Base-by-base conservation (phyloP, 352 stramenopile species). In the Pythium coloratum region DNA sequence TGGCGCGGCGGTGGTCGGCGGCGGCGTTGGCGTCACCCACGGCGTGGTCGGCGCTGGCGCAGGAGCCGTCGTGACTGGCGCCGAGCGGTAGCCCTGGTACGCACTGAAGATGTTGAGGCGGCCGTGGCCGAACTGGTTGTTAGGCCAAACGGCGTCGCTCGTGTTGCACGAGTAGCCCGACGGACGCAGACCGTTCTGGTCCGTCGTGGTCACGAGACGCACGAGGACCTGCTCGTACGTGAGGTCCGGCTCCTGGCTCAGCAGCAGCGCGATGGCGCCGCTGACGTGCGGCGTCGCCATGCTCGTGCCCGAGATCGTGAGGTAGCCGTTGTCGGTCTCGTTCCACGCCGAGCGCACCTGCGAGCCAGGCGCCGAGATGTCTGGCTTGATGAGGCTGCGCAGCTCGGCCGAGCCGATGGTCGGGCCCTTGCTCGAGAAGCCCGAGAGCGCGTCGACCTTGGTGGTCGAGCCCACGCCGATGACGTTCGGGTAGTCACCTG, bases 261-360 rank as follows among this genome's bases (percentile, higher is more conserved):
- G 24, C 34, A 75, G 28, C 16, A 77, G 54, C 40, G 62, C 67
- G 44, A 76, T 49, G 53, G 66, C 56, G 7, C 71, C 67, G 1
- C 63, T 38, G 24, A 75, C 71, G 42, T 77, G 71, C 1, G 67
- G 67, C 26, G 67, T 54, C 6, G 71, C 70, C 30, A 63, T 63
- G 7, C 59, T 76, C 9, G 36, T 64, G 10, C 75, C 75, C 46
- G 69, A 75, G 61, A 75, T 75, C 7, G 62, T 63, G n/a, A 66
- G 50, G 64, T 72, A 81, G 13, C 24, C 56, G 6, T 59, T 53
- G 66, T 76, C 62, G 51, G 49, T 33, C 10, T 55, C 60, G 40
- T 46, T 36, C 60, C 66, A 77, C 13, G 71, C 66, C 44, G 69
- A 74, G 51, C 64, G 61, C 24, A 78, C 56, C 10, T 56, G 26